These are phyloP conservation scores for Linum usitatissimum DNA, from an alignment of 345 rosid species.

Conservation along the genomic window DNA sequence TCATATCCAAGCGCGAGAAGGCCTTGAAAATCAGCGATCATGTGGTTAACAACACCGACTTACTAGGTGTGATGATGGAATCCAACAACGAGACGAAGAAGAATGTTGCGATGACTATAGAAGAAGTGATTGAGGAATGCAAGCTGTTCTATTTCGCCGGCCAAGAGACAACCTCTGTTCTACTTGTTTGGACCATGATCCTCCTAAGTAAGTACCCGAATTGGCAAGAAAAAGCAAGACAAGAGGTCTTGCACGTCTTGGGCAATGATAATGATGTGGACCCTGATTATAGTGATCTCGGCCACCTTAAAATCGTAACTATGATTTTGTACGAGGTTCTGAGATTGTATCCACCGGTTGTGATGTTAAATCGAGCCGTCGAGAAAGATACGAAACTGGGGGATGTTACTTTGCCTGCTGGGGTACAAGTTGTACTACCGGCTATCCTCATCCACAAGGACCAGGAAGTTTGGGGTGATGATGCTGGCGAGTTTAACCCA, in stretches of 20 bases:
- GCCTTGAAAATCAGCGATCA: conserved; percentile 23
- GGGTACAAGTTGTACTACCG: not conserved
- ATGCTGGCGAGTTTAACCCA: conserved; percentile 23
- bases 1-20: conserved; percentile 30
- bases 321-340: conserved; percentile 19
- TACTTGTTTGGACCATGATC: conserved; percentile 19
- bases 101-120: conserved; percentile 24
- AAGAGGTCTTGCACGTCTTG: conserved; percentile 15
- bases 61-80: conserved; percentile 35
- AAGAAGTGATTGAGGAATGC: conserved; percentile 23
- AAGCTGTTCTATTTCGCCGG: conserved; percentile 19
- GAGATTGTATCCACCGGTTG: conserved; percentile 11
- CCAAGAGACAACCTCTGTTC: conserved; percentile 8
- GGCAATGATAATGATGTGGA: not conserved
- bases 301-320: conserved; percentile 16
- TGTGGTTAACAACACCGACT: conserved; percentile 21
- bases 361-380: not conserved
- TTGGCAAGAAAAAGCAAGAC: conserved; percentile 15
- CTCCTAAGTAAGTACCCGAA: conserved; percentile 7
- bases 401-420: conserved; percentile 8
- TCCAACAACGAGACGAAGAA: conserved; percentile 18
- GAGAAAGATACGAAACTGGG: conserved; percentile 7
- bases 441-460: conserved; percentile 10
- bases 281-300: conserved; percentile 16
- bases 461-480: conserved; percentile 12